Evolutionary conservation across 345 rosid genomes (phyloP), one percentile per base, ranked within the genome.

Genomic region (Eucalyptus viminalis): DNA sequence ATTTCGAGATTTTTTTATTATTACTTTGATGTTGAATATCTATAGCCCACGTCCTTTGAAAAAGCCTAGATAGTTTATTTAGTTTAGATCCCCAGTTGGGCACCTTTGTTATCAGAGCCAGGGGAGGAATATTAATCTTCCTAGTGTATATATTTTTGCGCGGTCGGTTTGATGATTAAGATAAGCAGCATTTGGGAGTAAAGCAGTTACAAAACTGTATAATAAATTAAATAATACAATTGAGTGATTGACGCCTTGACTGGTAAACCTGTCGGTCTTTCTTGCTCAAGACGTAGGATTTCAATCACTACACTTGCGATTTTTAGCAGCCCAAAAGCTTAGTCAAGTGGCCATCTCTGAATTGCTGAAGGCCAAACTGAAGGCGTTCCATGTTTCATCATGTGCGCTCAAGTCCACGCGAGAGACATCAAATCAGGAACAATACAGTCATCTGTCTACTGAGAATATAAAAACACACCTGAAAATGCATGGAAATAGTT

Each of bases 141-240:
- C 1, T 0, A 53, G 2, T 0, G 2, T 53, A 53, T 53, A 0
- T 53, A 17, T 53, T 51, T 16, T 51, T 49, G 51, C 16, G 1
- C 51, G 22, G 54, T 51, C 2, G 3, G 22, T 51, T 51, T 51
- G 1, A 51, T 51, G 9, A 51, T 16, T 51, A 17, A 51, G 9
- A 51, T 51, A 16, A 51, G 54, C 3, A 51, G 54, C 54, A 51
- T 51, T 51, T 51, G 22, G 54, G 54, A 51, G 54, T 6, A 0
- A 51, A 51, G 54, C 54, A 51, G 9, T 51, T 2, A 49, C 56
- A 53, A 53, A 53, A 53, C 24, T 53, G 56, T 19, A 53, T 6
- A 50, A 50, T 50, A 15, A 15, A 50, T 50, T 50, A 53, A 53
- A 19, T 19, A 53, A 53, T 53, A 1, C 56, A 53, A 53, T 53